Base-by-base conservation (phyloP, 176 grass and related monocot species). In the Triticum urartu region DNA sequence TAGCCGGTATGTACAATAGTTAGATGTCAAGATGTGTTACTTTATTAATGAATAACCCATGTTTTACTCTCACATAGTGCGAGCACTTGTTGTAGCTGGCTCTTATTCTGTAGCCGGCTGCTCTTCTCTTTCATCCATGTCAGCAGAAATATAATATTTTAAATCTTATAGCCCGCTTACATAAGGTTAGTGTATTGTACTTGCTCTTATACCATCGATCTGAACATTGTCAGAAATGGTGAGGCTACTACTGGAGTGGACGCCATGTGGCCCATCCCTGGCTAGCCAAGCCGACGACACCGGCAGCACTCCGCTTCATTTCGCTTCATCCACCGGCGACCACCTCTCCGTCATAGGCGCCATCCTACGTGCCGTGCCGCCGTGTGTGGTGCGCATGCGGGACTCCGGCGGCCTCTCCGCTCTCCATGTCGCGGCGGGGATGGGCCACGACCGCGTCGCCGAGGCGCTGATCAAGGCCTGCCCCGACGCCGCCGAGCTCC, bases 251-350 rank as follows among this genome's bases (percentile, higher is more conserved):
- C 32, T 87, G n/a, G 8, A 56, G 20, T 81, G 86, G 86, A 65
- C 7, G 14, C 56, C 56, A 21, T 21, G 56, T 60, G 56, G 50
- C 50, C 58, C 78, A 2, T 13, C 32, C 5, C n/a, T 88, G 2
- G 62, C 34, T 2, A 9, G 14, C 22, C 2, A 77, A 11, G 72
- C 22, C 3, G 80, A 83, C 38, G 2, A 0, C 80, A 10, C 7
- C 14, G 64, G 73, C 64, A 78, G 80, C 73, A 88, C 12, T 21
- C 80, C 73, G 20, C 80, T 88, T 4, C 86, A 78, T 1, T 87
- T 74, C 10, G 79, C 79, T 0, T 21, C 86, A 3, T 88, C 86
- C 15, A 18, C 18, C 34, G 72, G 80, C 26, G 11, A 83, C 50
- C 12, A 0, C 47, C 3, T 0, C 13, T 14, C 9, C 5, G 1